Base-by-base conservation (phyloP, 495 filamentous ascomycete species). In the Aspergillus conjunctus region DNA sequence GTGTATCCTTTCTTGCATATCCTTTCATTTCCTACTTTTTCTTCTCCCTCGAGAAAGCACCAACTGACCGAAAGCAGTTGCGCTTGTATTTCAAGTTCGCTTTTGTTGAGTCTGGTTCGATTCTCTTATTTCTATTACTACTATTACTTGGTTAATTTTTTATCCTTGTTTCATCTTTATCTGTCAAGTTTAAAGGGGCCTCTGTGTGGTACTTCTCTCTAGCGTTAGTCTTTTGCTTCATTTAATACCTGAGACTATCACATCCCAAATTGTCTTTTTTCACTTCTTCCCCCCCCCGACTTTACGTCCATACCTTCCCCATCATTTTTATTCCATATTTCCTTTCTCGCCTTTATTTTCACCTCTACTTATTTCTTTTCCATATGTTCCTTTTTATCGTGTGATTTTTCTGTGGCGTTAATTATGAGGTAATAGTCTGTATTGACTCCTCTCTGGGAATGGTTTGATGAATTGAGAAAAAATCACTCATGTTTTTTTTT, bases 1-100 rank as follows among this genome's bases (percentile, higher is more conserved):
- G 75, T 72, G 72, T 74, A 65, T 66, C 66, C 66, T 65, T 72
- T 73, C 55, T 65, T 71, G 64, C 66, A 69, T 73, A 62, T 67
- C 64, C 59, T 59, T 67, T 58, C 63, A 58, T 64, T 60, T 62
- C 57, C 41, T 45, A 22, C 2, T 59, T 53, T 53, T 26, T 41
- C 33, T 60, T 30, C 41, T 21, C 60, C 58, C 53, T 31, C 49
- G 56, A 52, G 59, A 57, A 52, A 48, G 60, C 55, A 45, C 49
- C 41, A 37, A 39, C 30, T 44, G 58, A 54, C 55, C 51, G 43
- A 51, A 54, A 39, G 59, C 59, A 54, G 60, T 51, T 58, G 61
- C 54, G 65, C 65, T 63, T 76, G 68, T 72, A 69, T 69, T 65
- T 72, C 59, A 62, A 52, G 66, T 71, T 69, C 56, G 67, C 66